Evolutionary conservation across 129 eudicot genomes (phyloP), one percentile per base, ranked within the genome.

Genomic region (Flaveria brownii): DNA sequence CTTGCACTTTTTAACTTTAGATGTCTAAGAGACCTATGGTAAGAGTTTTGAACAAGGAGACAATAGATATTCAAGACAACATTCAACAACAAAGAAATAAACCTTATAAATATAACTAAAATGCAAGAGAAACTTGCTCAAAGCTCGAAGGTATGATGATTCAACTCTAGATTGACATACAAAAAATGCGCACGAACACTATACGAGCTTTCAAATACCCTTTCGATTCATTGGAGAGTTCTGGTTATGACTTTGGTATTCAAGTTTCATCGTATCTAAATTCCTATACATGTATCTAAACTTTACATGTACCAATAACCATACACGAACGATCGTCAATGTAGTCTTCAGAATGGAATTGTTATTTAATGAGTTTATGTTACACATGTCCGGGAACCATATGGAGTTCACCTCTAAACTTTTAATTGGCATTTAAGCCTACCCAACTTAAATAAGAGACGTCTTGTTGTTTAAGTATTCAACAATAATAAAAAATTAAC

Each of bases 221-320:
- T 49, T 50, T 1, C 25, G 4, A 51, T 20, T 76, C 51, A 62
- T 30, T 51, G 56, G 55, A 54, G 26, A 66, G 36, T 64, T 17
- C 10, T n/a, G n/a, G 60, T 76, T 13, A 55, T 15, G 25, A 36
- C 22, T 22, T 46, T 50, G 73, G 15, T 9, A 30, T 36, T 66
- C 5, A 65, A 65, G 73, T 76, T 51, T 65, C 36, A 64, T 66
- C 80, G 22, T 66, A 4, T 15, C 47, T 17, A 74, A 25, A 62
- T 33, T 33, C 39, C 39, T 33, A 4, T 33, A 33, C 39, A 33
- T 33, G 6, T 33, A 33, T 33, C 39, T 26, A 74, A 61, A 49
- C 61, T 50, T 49, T 50, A 28, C 9, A 39, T 16, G 43, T 9
- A 51, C 66, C 63, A 14, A 66, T 36, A 76, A 76, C 49, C 43